These are phyloP conservation scores for Gossypium trilobum DNA, from an alignment of 441 rosid genomes.

Conservation along the genomic window DNA sequence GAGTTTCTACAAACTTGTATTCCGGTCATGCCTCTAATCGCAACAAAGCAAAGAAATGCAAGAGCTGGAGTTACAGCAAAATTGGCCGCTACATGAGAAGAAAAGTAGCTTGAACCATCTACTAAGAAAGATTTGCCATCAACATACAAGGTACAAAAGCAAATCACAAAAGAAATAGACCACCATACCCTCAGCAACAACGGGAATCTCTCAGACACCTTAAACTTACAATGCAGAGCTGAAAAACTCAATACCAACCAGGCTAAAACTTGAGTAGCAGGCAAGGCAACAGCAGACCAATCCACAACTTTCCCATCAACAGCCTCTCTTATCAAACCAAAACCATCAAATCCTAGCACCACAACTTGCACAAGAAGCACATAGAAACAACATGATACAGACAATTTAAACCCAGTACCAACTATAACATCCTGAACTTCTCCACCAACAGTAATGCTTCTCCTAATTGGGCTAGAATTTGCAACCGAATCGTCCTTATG, in stretches of 20 bases:
- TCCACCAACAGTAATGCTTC: conserved; percentile 36
- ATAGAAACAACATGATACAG: conserved; percentile 64
- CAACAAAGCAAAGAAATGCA: conserved; percentile 72
- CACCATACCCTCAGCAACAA: conserved; percentile 82
- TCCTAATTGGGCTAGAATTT: conserved; percentile 37
- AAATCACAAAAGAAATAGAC: conserved; percentile 60
- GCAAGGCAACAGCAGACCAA: conserved; percentile 48
- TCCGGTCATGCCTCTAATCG: conserved; percentile 61
- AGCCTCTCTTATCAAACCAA: conserved; percentile 44
- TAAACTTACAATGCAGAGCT: conserved; percentile 73
- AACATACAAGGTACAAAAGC: conserved; percentile 54
- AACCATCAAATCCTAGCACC: conserved; percentile 68
- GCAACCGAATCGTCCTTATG: conserved; percentile 57
- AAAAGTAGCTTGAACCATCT: conserved; percentile 43
- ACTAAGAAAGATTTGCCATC: conserved; percentile 54
- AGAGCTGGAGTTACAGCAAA: conserved; percentile 76
- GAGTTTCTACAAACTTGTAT: conserved; percentile 48
- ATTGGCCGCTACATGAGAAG: conserved; percentile 66
- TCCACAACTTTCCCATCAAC: conserved; percentile 34
- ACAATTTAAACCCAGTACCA: conserved; percentile 55
- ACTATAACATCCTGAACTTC: conserved; percentile 39
- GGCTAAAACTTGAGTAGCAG: conserved; percentile 66
- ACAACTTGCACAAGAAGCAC: conserved; percentile 58
- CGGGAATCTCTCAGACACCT: conserved; percentile 69
- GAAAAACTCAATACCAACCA: conserved; percentile 73